Conservation (phyloP, 768 basidiomycete species). For the Hortiboletus flavorubellus region DNA sequence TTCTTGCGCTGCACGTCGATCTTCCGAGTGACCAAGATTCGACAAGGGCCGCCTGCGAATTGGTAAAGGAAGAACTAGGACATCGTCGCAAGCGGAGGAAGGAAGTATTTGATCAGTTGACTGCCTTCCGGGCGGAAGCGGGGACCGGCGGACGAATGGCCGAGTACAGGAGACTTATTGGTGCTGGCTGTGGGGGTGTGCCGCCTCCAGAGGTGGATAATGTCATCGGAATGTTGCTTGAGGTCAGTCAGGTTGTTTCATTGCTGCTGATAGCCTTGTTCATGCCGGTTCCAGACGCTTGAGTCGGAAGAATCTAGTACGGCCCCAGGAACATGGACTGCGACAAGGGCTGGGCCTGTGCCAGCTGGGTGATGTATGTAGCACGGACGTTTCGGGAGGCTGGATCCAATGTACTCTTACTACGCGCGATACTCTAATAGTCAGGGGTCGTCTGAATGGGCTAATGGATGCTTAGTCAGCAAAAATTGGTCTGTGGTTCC, state of each 20-base stretch:
- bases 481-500: background rate
- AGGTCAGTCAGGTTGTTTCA: conserved; percentile 45
- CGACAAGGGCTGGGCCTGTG: conserved; percentile 23
- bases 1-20: conserved; percentile 54
- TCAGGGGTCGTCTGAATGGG: background rate
- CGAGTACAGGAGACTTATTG: conserved; percentile 86
- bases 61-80: conserved; percentile 59
- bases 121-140: conserved; percentile 81
- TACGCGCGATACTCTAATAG: background rate
- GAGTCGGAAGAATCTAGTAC: conserved; percentile 79
- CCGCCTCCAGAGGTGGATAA: conserved; percentile 85
- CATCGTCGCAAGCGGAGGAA: conserved; percentile 67
- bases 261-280: background rate
- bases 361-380: conserved; percentile 18
- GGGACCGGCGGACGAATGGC: conserved; percentile 88
- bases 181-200: conserved; percentile 85
- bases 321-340: conserved; percentile 42
- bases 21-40: conserved; percentile 57
- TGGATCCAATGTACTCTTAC: conserved; percentile 1
- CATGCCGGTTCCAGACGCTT: conserved; percentile 51
- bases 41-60: conserved; percentile 53
- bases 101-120: conserved; percentile 70
- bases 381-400: background rate
- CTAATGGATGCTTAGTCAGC: conserved; percentile 20
- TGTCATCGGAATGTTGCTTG: conserved; percentile 78